Base-by-base conservation (phyloP, 2,329 filamentous ascomycete genomes). In the Incumbomyces lentus region DNA sequence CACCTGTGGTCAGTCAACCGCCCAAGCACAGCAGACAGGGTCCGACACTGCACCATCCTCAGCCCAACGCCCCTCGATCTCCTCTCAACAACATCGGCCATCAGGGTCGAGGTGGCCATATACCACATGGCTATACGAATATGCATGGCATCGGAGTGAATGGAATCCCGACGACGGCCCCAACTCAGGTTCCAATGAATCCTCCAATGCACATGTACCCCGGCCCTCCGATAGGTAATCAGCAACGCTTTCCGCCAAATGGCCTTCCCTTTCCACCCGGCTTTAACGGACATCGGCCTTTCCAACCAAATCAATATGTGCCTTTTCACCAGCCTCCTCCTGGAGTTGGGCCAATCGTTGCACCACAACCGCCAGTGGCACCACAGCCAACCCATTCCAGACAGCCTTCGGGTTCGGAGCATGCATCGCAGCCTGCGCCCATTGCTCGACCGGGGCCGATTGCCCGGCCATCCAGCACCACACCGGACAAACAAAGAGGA, bases 381-480 rank as follows among this genome's bases (percentile, higher is more conserved):
- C 63, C 71, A 6, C 62, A 71, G 5, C 70, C 74, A 40, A 63
- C 76, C 4, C 88, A 94, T 64, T 83, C 83, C 7, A 76, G 88
- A 51, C 86, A 93, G 55, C 74, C 78, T 10, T 94, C 87, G 5
- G 73, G 72, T 11, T 81, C 82, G 52, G 69, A 72, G 16, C 79
- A 82, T 51, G 84, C 89, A 7, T 69, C 70, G 13, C 70, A 78
- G 45, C 73, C 81, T 30, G 82, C 87, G 52, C 85, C 86, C 1
- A 90, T 93, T 50, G 76, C 82, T 38, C 78, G 88, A 45, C 90
- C 89, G 19, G 79, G 85, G 18, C 90, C 90, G 1, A 95, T 96
- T 52, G 86, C 90, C 52, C 78, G 88, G 30, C 90, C 92, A 1
- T 81, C 82, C 13, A 95, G 88, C 62, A 78, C 74, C 8, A 73